Evolutionary conservation across 208 protist genomes (phyloP).

Genomic region (Leishmania aethiopica): DNA sequence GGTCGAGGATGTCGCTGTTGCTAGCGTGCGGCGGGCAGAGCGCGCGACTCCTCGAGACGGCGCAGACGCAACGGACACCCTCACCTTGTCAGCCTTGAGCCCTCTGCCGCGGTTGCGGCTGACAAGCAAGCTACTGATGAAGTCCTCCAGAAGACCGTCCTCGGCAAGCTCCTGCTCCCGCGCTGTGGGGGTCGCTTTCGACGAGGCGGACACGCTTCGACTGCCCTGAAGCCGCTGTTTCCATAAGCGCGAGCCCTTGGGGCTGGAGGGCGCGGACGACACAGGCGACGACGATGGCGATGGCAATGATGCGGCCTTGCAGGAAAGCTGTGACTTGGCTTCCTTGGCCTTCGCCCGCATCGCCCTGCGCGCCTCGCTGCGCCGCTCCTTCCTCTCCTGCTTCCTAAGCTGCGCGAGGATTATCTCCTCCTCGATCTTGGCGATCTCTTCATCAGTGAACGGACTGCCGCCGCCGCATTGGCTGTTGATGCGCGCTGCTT

Average conservation of each 20-base stretch:
- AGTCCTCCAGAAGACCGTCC: conserved; percentile 22
- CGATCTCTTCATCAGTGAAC: conserved; percentile 9
- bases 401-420: conserved; percentile 6
- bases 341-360: not conserved
- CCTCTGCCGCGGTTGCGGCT: not conserved
- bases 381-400: conserved; percentile 6
- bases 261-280: not conserved
- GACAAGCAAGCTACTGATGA: conserved; percentile 18
- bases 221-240: not conserved
- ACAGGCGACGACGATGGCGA: not conserved
- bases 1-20: not conserved
- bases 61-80: not conserved
- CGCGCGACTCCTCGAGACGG: not conserved
- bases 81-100: not conserved
- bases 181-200: not conserved
- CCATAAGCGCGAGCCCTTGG: not conserved
- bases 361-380: conserved; percentile 5
- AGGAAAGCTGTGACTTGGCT: not conserved
- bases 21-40: not conserved
- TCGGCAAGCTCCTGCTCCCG: conserved; percentile 5
- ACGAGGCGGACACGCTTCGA: not conserved
- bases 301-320: not conserved
- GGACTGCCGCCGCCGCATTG: not conserved
- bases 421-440: conserved; percentile 20
- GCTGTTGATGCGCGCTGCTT: not conserved